Evolutionary conservation across 371 early-diverging fungal species (phyloP), one percentile per base, ranked within the genome.

Genomic region (Basidiobolus meristosporus): DNA sequence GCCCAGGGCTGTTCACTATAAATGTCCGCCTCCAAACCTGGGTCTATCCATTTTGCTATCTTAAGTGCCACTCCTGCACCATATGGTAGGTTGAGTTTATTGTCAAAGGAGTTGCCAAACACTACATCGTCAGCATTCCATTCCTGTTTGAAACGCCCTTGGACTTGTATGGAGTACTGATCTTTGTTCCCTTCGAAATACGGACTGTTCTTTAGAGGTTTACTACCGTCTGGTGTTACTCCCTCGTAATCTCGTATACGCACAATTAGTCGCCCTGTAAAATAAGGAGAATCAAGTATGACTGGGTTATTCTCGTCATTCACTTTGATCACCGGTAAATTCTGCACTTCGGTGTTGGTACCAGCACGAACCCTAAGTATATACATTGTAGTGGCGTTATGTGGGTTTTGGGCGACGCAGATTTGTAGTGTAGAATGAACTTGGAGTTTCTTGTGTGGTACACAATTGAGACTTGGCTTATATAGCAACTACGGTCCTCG

Each of bases 221-320:
- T 42, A 2, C 60, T 62, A 20, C 59, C 62, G 33, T 52, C 42
- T 23, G 40, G 53, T 1, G 53, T 53, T 14, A 56, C 44, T 50
- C 45, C 45, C 40, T 14, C 18, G 18, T 16, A 34, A n/a, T 34
- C 70, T 40, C 65, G 65, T 33, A 82, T 65, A 28, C 81, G 70
- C 30, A 81, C 77, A 33, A 57, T 56, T 12, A 80, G 50, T 44
- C 68, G 63, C n/a, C 78, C 85, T 22, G 68, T 61, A 51, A 82
- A 81, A 44, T 60, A 45, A 11, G 60, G 61, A 0, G 70, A 59
- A 46, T 78, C 70, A 44, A 84, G 64, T 38, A 57, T 53, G 26
- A 62, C 45, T 16, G 81, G 82, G 28, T 61, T 46, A 16, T 48
- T 54, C 39, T 81, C 82, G 51, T 74, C 70, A 56, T 82, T 84